Percentiles rank a stretch among this genome's conserved stretches.
These are phyloP conservation scores for Gamarada debralockiae DNA, from an alignment of 495 filamentous ascomycete species.

Conservation along the genomic window DNA sequence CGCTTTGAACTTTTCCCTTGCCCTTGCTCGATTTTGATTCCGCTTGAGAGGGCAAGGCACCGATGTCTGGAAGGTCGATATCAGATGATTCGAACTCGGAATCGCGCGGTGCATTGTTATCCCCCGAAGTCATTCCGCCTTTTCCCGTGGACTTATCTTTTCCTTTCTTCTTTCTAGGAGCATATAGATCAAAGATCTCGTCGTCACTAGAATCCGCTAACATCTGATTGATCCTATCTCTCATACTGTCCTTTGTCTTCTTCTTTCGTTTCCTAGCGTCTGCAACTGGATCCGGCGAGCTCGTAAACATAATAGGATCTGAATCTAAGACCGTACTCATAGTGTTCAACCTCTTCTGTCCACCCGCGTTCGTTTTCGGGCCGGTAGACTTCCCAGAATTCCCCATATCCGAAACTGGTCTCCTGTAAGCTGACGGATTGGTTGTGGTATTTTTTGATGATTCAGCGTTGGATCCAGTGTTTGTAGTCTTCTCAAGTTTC, in stretches of 20 bases:
- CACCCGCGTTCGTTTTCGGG: neutral
- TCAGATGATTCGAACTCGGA: slow-evolving; percentile 13
- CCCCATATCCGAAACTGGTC: slow-evolving; percentile 26
- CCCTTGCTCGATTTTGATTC: slow-evolving; percentile 11
- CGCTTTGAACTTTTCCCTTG: neutral
- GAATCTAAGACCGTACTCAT: slow-evolving; percentile 27
- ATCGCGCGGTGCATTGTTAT: slow-evolving; percentile 3
- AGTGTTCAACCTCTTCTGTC: slow-evolving; percentile 5
- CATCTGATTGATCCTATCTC: neutral
- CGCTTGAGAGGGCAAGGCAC: neutral
- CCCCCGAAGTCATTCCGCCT: neutral
- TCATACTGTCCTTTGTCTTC: slow-evolving; percentile 6
- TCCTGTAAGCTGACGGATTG: slow-evolving; percentile 3
- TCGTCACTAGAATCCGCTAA: slow-evolving; percentile 37
- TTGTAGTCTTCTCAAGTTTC: neutral
- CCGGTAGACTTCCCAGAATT: slow-evolving; percentile 2
- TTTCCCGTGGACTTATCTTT: neutral
- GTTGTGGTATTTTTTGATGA: too few species aligned
- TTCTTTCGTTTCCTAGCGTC: slow-evolving; percentile 12
- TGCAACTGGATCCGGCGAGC: slow-evolving; percentile 32
- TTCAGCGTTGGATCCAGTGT: too few species aligned
- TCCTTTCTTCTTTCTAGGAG: neutral
- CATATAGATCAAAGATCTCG: slow-evolving; percentile 30
- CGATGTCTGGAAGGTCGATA: slow-evolving; percentile 18
- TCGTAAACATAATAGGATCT: slow-evolving; percentile 53